These are phyloP conservation scores for Penicilliopsis zonata DNA, from an alignment of 495 filamentous ascomycete genomes.

Conservation along the genomic window DNA sequence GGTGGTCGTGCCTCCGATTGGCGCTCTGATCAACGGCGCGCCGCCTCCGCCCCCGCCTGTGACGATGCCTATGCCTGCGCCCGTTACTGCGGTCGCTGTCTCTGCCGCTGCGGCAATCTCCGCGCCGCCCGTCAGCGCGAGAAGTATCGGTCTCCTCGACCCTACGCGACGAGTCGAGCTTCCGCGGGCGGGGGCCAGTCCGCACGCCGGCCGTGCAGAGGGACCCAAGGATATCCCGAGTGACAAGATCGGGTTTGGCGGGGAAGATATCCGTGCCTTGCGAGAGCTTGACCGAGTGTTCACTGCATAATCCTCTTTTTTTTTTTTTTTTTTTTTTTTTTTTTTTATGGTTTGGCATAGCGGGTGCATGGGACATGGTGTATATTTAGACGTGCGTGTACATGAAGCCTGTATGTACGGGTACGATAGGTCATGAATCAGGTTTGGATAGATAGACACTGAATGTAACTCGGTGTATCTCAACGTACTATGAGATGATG, in stretches of 20 bases:
- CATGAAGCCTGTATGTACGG: too few species aligned
- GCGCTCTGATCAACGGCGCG: conserved; percentile 37
- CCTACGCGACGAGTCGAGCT: conserved; percentile 7
- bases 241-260: conserved; percentile 47
- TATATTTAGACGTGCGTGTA: too few species aligned
- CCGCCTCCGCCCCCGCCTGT: conserved; percentile 29
- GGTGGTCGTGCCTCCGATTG: conserved; percentile 39
- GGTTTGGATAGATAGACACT: too few species aligned
- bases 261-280: conserved; percentile 55
- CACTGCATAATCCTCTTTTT: conserved; percentile 15
- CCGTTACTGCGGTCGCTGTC: too few species aligned
- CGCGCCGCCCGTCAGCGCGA: too few species aligned
- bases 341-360: conserved; percentile 4
- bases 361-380: too few species aligned
- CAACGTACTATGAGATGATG: too few species aligned
- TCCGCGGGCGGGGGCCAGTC: conserved; percentile 1
- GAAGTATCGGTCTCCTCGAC: conserved; percentile 9
- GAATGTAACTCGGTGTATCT: too few species aligned
- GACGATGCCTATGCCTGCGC: too few species aligned
- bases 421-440: too few species aligned
- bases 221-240: conserved; percentile 51
- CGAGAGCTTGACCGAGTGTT: conserved; percentile 49
- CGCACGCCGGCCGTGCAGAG: conserved; percentile 17
- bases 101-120: too few species aligned
- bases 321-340: conserved; percentile 5